Conservation (phyloP, 1,284 basidiomycete species). For the Trichosporon inkin region DNA sequence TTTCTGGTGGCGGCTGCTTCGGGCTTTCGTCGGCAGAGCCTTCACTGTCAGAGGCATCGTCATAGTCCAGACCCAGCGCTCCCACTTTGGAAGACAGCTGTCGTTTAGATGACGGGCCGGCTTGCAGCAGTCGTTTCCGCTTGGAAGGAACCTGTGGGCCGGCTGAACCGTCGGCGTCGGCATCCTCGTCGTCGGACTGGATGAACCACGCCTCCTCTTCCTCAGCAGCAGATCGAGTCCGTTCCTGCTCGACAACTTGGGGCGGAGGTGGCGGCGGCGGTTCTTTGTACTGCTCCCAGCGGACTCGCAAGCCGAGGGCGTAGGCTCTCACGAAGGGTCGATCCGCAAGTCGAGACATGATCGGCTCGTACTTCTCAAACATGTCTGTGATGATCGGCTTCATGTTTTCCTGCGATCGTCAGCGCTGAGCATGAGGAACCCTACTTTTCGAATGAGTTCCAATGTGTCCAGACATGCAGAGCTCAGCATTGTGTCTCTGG, state of each 20-base stretch:
- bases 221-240: constrained; percentile 54
- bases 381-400: constrained; percentile 78
- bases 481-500: constrained; percentile 83
- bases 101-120: constrained; percentile 19
- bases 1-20: constrained; percentile 12
- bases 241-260: constrained; percentile 58
- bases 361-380: constrained; percentile 69
- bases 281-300: constrained; percentile 89
- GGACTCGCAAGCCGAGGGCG: constrained; percentile 59
- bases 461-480: constrained; percentile 95
- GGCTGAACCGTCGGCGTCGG: constrained; percentile 12
- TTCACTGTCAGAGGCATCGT: constrained; percentile 49
- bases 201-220: constrained; percentile 86
- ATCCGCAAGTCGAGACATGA: constrained; percentile 64
- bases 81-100: constrained; percentile 15
- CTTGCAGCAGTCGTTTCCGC: constrained; percentile 29
- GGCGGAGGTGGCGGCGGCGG: constrained; percentile 58
- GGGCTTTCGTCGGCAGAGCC: constrained; percentile 27
- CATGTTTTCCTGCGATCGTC: constrained; percentile 66
- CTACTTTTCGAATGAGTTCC: constrained; percentile 78
- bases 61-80: constrained; percentile 44
- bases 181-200: constrained; percentile 57
- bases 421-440: constrained; percentile 27
- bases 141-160: constrained; percentile 21
- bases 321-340: constrained; percentile 39